phyloP scores from a whole-genome alignment of 2,329 filamentous ascomycete genomes.

The Hawksworthiomyces lignivorus region DNA sequence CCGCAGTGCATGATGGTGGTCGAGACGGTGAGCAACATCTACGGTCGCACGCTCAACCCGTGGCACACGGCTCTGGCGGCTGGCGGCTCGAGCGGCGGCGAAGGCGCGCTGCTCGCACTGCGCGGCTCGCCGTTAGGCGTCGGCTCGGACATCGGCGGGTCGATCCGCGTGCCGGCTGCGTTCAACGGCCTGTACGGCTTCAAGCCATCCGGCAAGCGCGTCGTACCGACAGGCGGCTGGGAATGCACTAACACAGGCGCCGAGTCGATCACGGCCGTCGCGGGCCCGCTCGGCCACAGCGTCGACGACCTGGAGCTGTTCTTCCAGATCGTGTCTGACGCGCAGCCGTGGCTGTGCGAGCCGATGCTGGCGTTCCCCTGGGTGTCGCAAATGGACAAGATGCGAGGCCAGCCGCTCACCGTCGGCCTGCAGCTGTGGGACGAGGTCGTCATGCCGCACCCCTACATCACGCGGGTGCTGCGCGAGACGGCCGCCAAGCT shows the following conservation, averaged over 20 bases:
- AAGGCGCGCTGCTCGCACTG: constrained; percentile 25
- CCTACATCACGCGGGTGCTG: not conserved
- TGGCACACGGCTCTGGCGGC: constrained; percentile 23
- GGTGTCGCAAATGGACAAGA: too few species aligned
- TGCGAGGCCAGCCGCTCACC: not conserved
- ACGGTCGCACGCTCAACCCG: constrained; percentile 26
- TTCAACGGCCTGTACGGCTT: constrained; percentile 24
- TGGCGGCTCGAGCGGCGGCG: constrained; percentile 28
- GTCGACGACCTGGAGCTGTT: not conserved
- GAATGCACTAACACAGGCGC: too few species aligned
- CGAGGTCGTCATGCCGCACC: not conserved
- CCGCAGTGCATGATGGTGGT: constrained; percentile 18
- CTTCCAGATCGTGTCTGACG: not conserved
- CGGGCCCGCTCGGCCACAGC: not conserved
- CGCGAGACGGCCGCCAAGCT: not conserved
- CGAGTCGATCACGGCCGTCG: not conserved
- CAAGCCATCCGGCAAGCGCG: constrained; percentile 15
- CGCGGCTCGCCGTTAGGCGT: constrained; percentile 37
- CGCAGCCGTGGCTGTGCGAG: too few species aligned
- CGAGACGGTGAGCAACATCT: constrained; percentile 28
- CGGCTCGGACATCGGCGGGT: constrained; percentile 25
- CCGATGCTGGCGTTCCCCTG: too few species aligned
- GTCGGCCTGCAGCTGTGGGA: not conserved
- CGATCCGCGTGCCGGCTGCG: constrained; percentile 19
- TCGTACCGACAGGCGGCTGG: not conserved